Evolutionary conservation across 805 yeast genomes (phyloP).

Genomic region (Lipomyces mesembrius): DNA sequence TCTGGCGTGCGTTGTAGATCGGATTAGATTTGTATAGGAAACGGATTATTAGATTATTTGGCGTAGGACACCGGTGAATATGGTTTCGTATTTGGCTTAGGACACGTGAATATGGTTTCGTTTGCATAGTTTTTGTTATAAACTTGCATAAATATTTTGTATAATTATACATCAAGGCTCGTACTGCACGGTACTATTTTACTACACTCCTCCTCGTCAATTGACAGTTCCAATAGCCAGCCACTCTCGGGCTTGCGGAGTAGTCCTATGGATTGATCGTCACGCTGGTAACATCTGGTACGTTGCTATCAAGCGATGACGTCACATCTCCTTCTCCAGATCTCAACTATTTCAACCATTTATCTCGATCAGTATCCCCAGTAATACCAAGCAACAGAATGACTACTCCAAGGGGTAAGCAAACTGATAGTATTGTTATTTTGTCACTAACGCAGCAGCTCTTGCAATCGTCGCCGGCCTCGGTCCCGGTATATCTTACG

Average conservation of each 20-base stretch:
- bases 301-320: neutral
- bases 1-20: conserved; percentile 26
- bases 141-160: too few species aligned
- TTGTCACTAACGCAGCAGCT: conserved; percentile 13
- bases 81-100: neutral
- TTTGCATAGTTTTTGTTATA: neutral
- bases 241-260: too few species aligned
- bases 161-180: neutral
- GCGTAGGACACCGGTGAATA: neutral
- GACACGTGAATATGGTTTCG: neutral
- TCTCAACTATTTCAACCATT: too few species aligned
- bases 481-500: conserved; percentile 33
- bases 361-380: too few species aligned
- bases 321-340: neutral
- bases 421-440: neutral
- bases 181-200: too few species aligned
- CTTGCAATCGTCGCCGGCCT: conserved; percentile 32
- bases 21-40: neutral
- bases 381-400: neutral
- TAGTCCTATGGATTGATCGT: too few species aligned
- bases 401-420: neutral
- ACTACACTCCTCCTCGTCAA: too few species aligned
- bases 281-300: too few species aligned
- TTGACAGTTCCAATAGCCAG: too few species aligned
- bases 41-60: neutral